These are phyloP conservation scores for Myriosclerotinia curreyana DNA, from an alignment of 2,329 filamentous ascomycete genomes.

Conservation along the genomic window DNA sequence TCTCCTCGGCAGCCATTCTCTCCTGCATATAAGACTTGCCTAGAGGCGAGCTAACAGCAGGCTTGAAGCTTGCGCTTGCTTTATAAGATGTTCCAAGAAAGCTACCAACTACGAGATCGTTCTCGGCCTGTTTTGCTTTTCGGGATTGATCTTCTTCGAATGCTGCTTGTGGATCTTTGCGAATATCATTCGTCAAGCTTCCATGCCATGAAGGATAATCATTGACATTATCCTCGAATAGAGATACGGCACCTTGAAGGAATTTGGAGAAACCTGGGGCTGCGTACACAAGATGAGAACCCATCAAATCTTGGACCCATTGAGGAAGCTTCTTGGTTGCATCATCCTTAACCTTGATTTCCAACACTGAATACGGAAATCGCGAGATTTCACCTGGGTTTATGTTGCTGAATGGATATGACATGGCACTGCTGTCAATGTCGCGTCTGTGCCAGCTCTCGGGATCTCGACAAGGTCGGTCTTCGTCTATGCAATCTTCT, in stretches of 20 bases:
- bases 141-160: slow-evolving; percentile 90
- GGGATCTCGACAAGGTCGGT: slow-evolving; percentile 85
- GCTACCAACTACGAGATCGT: slow-evolving; percentile 85
- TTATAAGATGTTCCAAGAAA: slow-evolving; percentile 57
- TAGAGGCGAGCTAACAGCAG: slow-evolving; percentile 62
- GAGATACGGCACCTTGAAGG: slow-evolving; percentile 82
- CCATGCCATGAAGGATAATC: slow-evolving; percentile 94
- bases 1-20: slow-evolving; percentile 49
- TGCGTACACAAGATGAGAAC: slow-evolving; percentile 86
- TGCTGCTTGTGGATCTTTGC: slow-evolving; percentile 83
- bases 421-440: slow-evolving; percentile 78
- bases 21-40: slow-evolving; percentile 63
- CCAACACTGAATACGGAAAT: slow-evolving; percentile 87
- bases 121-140: slow-evolving; percentile 75
- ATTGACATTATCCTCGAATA: slow-evolving; percentile 97
- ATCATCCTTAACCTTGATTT: slow-evolving; percentile 81
- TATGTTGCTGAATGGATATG: slow-evolving; percentile 82
- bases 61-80: slow-evolving; percentile 51
- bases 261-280: slow-evolving; percentile 95
- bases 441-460: slow-evolving; percentile 88
- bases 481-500: slow-evolving; percentile 70
- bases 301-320: slow-evolving; percentile 91
- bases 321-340: slow-evolving; percentile 65
- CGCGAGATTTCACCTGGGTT: slow-evolving; percentile 87
- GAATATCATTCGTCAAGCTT: slow-evolving; percentile 88